Evolutionary conservation across 2,329 filamentous ascomycete species (phyloP).

Genomic region (Epichloe coenophiala): DNA sequence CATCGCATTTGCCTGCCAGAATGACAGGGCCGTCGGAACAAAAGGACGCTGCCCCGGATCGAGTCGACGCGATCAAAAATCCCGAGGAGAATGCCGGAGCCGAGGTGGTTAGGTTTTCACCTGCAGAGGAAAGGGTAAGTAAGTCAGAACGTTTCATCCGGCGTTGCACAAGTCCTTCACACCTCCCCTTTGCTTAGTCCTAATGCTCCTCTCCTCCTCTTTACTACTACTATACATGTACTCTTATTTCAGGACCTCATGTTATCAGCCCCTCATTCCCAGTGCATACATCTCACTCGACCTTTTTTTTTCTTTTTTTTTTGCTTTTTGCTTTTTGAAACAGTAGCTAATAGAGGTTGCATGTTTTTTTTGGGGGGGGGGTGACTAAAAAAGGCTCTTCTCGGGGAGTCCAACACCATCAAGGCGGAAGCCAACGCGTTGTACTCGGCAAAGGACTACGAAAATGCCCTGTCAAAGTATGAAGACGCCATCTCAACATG

Average conservation of each 20-base stretch:
- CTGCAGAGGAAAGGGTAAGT: slow-evolving; percentile 45
- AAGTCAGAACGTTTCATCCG: slow-evolving; percentile 5
- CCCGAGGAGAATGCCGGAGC: slow-evolving; percentile 6
- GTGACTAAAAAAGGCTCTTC: slow-evolving; percentile 49
- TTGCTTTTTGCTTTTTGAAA: too few relatives aligned
- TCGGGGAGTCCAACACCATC: slow-evolving; percentile 56
- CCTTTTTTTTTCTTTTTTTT: too few relatives aligned
- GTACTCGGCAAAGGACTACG: slow-evolving; percentile 60
- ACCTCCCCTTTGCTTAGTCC: too few relatives aligned
- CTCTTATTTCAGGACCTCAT: background rate
- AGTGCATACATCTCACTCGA: background rate
- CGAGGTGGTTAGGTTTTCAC: slow-evolving; percentile 29
- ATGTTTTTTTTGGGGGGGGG: background rate
- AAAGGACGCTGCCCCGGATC: background rate
- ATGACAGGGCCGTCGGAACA: background rate
- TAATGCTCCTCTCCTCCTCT: too few relatives aligned
- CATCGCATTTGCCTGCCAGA: background rate
- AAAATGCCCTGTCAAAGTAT: slow-evolving; percentile 70
- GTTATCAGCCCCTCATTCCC: background rate
- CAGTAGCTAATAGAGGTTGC: too few relatives aligned
- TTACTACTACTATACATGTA: too few relatives aligned
- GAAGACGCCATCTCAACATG: slow-evolving; percentile 65
- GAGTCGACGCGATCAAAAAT: background rate
- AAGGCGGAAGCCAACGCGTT: slow-evolving; percentile 68
- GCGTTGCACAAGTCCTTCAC: too few relatives aligned